Evolutionary conservation across 345 rosid genomes (phyloP).

Genomic region (Zanthoxylum bungeanum): DNA sequence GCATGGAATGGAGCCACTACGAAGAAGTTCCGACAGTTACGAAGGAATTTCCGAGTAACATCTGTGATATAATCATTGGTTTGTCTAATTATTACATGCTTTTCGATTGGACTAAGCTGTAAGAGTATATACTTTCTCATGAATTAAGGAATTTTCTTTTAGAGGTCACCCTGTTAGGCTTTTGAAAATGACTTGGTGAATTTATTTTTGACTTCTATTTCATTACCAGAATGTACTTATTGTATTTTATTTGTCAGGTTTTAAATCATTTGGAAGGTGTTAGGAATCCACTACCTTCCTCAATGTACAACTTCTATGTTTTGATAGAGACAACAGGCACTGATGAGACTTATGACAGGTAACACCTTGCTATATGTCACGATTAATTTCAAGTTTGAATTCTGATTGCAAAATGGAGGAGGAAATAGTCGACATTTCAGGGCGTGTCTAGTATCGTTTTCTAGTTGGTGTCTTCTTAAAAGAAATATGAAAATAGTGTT

Average conservation of each 20-base stretch:
- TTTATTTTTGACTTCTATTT: not conserved
- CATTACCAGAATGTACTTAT: not conserved
- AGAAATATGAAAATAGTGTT: not conserved
- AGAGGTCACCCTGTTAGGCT: not conserved
- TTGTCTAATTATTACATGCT: not conserved
- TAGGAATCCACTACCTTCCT: constrained; percentile 75
- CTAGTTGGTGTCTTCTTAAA: not conserved
- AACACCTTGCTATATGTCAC: constrained; percentile 9
- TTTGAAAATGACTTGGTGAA: not conserved
- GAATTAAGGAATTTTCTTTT: not conserved
- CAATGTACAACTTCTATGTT: constrained; percentile 73
- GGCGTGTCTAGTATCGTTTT: not conserved
- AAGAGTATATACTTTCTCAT: not conserved
- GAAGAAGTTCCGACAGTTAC: no score
- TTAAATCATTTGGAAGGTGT: constrained; percentile 77
- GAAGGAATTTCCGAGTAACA: not conserved
- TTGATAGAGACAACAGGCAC: constrained; percentile 90
- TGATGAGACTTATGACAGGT: constrained; percentile 71
- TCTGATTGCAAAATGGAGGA: not conserved
- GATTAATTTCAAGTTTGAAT: not conserved
- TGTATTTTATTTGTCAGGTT: constrained; percentile 41
- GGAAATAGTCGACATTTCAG: not conserved
- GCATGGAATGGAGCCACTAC: no score
- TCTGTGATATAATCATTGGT: not conserved
- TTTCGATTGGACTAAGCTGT: not conserved